phyloP scores from a whole-genome alignment of 306 rosid genomes.

The Rosa chinensis region DNA sequence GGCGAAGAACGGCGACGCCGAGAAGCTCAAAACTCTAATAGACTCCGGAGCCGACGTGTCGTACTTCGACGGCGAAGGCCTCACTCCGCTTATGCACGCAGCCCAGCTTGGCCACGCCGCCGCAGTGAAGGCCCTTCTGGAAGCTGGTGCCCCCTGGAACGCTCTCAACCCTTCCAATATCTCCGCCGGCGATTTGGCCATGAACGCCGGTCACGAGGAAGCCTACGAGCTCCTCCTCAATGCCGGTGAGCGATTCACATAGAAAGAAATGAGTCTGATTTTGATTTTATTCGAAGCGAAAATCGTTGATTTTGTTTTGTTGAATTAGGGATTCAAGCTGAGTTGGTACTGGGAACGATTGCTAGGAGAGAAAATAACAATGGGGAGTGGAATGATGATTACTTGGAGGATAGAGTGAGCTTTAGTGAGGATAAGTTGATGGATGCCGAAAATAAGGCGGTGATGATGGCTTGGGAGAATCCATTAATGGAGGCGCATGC shows the following conservation, averaged over 20 bases:
- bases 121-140: constrained; percentile 51
- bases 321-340: constrained; percentile 76
- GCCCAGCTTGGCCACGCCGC: constrained; percentile 75
- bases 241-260: constrained; percentile 47
- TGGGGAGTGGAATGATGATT: constrained; percentile 40
- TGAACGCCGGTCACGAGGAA: constrained; percentile 67
- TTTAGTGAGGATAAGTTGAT: constrained; percentile 85
- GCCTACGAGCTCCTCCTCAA: constrained; percentile 64
- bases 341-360: constrained; percentile 73
- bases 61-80: constrained; percentile 62
- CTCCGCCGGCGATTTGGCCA: constrained; percentile 77
- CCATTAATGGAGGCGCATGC: constrained; percentile 99
- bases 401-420: constrained; percentile 77
- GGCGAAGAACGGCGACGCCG: constrained; percentile 57
- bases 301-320: neutral
- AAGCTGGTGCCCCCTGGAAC: constrained; percentile 90
- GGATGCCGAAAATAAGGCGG: constrained; percentile 84
- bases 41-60: constrained; percentile 67
- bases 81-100: constrained; percentile 87
- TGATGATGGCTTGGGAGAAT: constrained; percentile 99
- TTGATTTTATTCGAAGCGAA: neutral
- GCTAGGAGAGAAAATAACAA: constrained; percentile 56
- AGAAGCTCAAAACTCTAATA: constrained; percentile 44
- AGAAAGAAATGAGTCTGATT: constrained; percentile 1
- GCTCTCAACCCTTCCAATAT: constrained; percentile 80